Conservation (phyloP, 2,329 filamentous ascomycete genomes). For the Colletotrichum lupini region DNA sequence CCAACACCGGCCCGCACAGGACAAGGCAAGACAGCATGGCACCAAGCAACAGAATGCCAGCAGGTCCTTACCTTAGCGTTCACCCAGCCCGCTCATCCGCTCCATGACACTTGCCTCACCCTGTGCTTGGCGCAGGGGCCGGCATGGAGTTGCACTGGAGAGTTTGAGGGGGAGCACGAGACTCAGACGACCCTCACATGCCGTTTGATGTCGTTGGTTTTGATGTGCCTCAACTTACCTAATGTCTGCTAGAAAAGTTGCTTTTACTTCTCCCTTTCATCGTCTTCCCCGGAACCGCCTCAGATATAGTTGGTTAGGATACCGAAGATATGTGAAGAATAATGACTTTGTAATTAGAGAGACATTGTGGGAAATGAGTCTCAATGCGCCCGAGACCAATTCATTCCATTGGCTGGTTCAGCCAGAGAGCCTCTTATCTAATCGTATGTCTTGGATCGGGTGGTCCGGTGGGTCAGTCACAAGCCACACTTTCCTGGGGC, state of each 20-base stretch:
- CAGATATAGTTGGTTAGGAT: not conserved
- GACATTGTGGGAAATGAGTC: not conserved
- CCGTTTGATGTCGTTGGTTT: not conserved
- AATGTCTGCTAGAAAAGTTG: not conserved
- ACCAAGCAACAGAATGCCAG: not conserved
- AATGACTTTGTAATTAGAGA: not conserved
- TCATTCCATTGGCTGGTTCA: not conserved
- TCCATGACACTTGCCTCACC: constrained; percentile 12
- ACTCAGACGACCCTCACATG: not conserved
- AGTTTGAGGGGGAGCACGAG: not conserved
- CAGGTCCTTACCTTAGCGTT: not conserved
- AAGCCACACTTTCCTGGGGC: constrained; percentile 24
- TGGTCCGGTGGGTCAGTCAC: constrained; percentile 1
- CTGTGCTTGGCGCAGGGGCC: constrained; percentile 3
- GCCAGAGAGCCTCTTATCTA: not conserved
- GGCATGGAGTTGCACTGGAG: not conserved
- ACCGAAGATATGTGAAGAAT: not conserved
- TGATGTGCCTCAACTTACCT: not conserved
- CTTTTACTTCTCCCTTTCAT: not conserved
- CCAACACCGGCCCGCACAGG: not conserved
- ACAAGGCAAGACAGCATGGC: not conserved
- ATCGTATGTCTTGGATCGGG: not conserved
- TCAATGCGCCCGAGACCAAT: not conserved
- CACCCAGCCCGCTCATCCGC: not conserved
- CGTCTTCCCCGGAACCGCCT: not conserved